Evolutionary conservation across 805 yeast species (phyloP).

Genomic region (Wickerhamomyces ciferrii): DNA sequence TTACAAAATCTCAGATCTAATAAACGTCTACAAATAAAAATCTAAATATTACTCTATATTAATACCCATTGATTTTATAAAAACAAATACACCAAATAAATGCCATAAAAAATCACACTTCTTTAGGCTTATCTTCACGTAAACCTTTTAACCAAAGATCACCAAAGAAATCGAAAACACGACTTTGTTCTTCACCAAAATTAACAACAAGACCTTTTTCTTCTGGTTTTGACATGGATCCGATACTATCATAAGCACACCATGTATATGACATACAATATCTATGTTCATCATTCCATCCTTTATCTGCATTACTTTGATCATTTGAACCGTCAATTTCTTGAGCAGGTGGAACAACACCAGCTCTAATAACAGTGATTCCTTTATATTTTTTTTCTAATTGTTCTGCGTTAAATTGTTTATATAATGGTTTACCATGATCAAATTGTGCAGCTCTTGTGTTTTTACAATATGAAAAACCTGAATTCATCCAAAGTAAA

Average conservation of each 20-base stretch:
- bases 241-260: constrained; percentile 42
- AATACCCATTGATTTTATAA: too few relatives aligned
- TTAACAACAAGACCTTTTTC: constrained; percentile 10
- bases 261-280: constrained; percentile 36
- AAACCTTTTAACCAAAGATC: constrained; percentile 20
- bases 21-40: too few relatives aligned
- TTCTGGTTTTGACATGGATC: constrained; percentile 15
- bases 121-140: background rate
- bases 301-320: constrained; percentile 29
- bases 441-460: constrained; percentile 28
- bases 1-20: too few relatives aligned
- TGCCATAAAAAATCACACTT: too few relatives aligned
- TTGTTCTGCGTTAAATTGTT: constrained; percentile 19
- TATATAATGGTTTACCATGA: constrained; percentile 29
- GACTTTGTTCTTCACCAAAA: constrained; percentile 7
- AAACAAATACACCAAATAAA: too few relatives aligned
- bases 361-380: constrained; percentile 28
- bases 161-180: constrained; percentile 20
- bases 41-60: too few relatives aligned
- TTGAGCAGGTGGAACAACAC: constrained; percentile 36
- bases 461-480: constrained; percentile 54
- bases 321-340: constrained; percentile 18
- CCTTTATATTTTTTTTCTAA: constrained; percentile 26
- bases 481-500: constrained; percentile 65
- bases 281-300: constrained; percentile 29